Base-by-base conservation (phyloP, 2,329 filamentous ascomycete genomes). In the Botrytis tulipae region DNA sequence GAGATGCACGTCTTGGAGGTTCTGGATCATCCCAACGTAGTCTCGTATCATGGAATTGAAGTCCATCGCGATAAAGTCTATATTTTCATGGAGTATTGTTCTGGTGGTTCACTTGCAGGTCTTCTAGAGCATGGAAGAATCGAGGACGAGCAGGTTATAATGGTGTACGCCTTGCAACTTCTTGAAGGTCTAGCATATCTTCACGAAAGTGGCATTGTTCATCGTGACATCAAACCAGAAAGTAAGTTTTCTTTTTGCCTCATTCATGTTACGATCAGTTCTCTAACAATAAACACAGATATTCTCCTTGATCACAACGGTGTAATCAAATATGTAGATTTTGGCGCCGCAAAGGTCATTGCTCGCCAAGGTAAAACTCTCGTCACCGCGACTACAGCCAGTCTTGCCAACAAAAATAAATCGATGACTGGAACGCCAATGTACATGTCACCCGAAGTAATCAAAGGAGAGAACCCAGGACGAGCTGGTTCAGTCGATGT, bases 401-500 rank as follows among this genome's bases (percentile, higher is more conserved):
- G 88, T 42, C 77, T 78, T 67, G 76, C 78, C n/a, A 86, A 89
- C 79, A 88, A 91, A 67, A 95, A 97, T 83, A 92, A 94, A 81
- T 96, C 93, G 51, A 98, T 98, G 91, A 97, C 95, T 32, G 96
- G 96, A 78, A 99, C 96, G 18, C 96, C 96, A 4, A 99, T 99
- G 96, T 99, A 99, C 86, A 99, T 99, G 96, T 98, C 96, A 10
- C 96, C 96, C 8, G 96, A 99, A 85, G 94, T 98, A 59, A 98
- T 99, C 85, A 97, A 95, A 80, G 96, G 96, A 73, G 92, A 95
- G 77, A 91, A 90, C 81, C 85, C 90, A 20, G 92, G 93, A 72
- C 92, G 93, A 77, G 91, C 94, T 74, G 95, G 95, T 57, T 91
- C 95, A 4, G 94, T 97, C 62, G 95, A 99, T 81, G 91, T 98